Evolutionary conservation across 2,329 filamentous ascomycete species (phyloP).

Genomic region (Epicoccum nigrum): DNA sequence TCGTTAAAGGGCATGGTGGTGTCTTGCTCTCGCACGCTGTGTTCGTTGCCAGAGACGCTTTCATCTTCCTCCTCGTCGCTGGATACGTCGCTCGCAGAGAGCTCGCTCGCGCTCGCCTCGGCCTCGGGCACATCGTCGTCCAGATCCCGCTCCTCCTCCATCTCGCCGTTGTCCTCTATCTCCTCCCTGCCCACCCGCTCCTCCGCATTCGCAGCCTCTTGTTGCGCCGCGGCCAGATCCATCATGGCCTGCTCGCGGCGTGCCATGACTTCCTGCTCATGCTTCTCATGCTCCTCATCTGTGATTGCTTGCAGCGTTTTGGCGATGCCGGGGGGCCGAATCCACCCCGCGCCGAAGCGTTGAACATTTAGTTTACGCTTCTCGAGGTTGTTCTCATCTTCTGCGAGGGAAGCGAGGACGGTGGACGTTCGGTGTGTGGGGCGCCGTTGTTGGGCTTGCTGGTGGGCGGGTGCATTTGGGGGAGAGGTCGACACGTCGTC

Average conservation of each 20-base stretch:
- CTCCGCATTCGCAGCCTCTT: conserved; percentile 51
- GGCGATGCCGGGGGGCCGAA: conserved; percentile 82
- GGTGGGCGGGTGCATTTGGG: conserved; percentile 20
- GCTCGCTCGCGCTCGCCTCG: conserved; percentile 48
- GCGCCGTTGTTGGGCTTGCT: conserved; percentile 25
- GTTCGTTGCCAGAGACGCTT: conserved; percentile 46
- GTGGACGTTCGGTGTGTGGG: conserved; percentile 59
- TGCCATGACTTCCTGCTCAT: conserved; percentile 80
- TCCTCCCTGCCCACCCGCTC: conserved; percentile 52
- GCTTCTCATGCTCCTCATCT: conserved; percentile 86
- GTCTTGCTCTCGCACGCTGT: conserved; percentile 52
- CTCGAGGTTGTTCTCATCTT: conserved; percentile 78
- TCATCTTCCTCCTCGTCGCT: conserved; percentile 26
- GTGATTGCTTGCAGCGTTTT: conserved; percentile 91
- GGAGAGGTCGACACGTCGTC: conserved; percentile 27
- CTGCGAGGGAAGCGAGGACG: conserved; percentile 70
- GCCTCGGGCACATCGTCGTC: conserved; percentile 50
- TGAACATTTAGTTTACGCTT: conserved; percentile 81
- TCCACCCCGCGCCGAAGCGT: conserved; percentile 88
- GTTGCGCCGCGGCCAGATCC: conserved; percentile 69
- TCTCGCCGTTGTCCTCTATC: conserved; percentile 35
- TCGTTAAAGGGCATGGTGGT: conserved; percentile 54
- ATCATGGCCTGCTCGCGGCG: conserved; percentile 72
- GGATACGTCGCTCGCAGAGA: conserved; percentile 44
- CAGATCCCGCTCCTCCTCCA: conserved; percentile 46